These are phyloP conservation scores for Eutrema japonicum DNA, from an alignment of 345 rosid genomes.

Conservation along the genomic window DNA sequence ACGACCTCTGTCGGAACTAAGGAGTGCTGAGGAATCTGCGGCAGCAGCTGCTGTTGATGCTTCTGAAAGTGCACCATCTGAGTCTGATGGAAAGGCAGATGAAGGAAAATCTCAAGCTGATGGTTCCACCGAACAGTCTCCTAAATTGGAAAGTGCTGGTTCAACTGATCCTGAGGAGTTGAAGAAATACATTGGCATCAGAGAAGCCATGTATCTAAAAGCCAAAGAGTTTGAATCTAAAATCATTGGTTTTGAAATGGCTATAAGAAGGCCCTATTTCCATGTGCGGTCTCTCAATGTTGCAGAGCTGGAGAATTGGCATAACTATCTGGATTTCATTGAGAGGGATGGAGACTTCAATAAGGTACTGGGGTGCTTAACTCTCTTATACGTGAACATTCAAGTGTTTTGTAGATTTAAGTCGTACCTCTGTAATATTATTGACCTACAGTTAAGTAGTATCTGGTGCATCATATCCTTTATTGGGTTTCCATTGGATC, in stretches of 20 bases:
- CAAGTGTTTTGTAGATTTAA: slow-evolving; percentile 60
- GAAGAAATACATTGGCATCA: slow-evolving; percentile 79
- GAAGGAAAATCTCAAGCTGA: slow-evolving; percentile 66
- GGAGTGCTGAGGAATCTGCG: slow-evolving; percentile 68
- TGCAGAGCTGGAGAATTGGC: slow-evolving; percentile 97
- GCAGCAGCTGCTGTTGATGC: slow-evolving; percentile 45
- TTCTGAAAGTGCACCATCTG: slow-evolving; percentile 49
- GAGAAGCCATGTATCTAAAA: slow-evolving; percentile 92
- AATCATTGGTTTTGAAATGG: slow-evolving; percentile 92
- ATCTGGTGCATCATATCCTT: slow-evolving; percentile 94
- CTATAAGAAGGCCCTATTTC: slow-evolving; percentile 97
- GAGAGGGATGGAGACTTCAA: slow-evolving; percentile 85
- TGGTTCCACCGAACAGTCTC: slow-evolving; percentile 55
- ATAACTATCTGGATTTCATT: slow-evolving; percentile 77
- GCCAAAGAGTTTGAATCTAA: slow-evolving; percentile 95
- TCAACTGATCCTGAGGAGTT: slow-evolving; percentile 85
- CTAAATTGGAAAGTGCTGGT: slow-evolving; percentile 68
- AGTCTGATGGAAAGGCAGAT: slow-evolving; percentile 51
- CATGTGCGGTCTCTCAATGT: slow-evolving; percentile 90
- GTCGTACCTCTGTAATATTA: slow-evolving; percentile 58
- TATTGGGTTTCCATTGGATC: slow-evolving; percentile 99
- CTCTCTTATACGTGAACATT: slow-evolving; percentile 46
- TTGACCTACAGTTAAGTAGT: slow-evolving; percentile 91
- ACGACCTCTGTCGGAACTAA: slow-evolving; percentile 80
- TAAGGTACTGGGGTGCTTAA: slow-evolving; percentile 71